A percentile compares a stretch with the other conserved stretches of the same genome.
Evolutionary conservation across 345 rosid genomes (phyloP).

Genomic region (Kernera saxatilis): DNA sequence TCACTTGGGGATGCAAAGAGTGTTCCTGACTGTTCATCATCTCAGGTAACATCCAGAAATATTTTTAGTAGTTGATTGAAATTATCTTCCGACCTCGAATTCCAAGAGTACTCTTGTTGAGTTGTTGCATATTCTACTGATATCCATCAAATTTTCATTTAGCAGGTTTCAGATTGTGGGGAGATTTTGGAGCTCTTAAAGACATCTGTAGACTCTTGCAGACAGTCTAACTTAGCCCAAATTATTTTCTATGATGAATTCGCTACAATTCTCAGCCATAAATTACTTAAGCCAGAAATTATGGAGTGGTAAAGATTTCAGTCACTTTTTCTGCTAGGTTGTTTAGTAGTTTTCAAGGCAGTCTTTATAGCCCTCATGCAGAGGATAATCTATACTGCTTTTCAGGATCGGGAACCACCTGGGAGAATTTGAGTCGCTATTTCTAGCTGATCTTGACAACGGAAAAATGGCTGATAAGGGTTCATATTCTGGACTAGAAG

Average conservation of each 20-base stretch:
- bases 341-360: constrained; percentile 17
- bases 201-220: constrained; percentile 66
- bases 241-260: constrained; percentile 76
- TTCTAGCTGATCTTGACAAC: constrained; percentile 62
- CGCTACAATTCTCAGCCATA: constrained; percentile 43
- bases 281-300: constrained; percentile 59
- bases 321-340: constrained; percentile 2
- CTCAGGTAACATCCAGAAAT: constrained; percentile 40
- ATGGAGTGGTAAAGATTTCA: constrained; percentile 58
- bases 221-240: constrained; percentile 45
- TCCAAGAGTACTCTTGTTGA: not conserved
- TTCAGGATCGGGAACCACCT: constrained; percentile 67
- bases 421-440: constrained; percentile 75
- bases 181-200: constrained; percentile 76
- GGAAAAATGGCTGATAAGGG: constrained; percentile 44
- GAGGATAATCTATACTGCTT: constrained; percentile 5
- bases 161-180: constrained; percentile 56
- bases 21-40: constrained; percentile 33
- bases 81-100: not conserved
- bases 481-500: constrained; percentile 57
- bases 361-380: not conserved
- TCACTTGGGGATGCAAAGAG: constrained; percentile 50
- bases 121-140: not conserved
- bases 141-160: not conserved
- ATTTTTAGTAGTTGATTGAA: not conserved